A percentile compares a stretch with the other conserved stretches of the same genome.
phyloP scores from a whole-genome alignment of 176 grass and related monocot species.

The Zoysia japonica region DNA sequence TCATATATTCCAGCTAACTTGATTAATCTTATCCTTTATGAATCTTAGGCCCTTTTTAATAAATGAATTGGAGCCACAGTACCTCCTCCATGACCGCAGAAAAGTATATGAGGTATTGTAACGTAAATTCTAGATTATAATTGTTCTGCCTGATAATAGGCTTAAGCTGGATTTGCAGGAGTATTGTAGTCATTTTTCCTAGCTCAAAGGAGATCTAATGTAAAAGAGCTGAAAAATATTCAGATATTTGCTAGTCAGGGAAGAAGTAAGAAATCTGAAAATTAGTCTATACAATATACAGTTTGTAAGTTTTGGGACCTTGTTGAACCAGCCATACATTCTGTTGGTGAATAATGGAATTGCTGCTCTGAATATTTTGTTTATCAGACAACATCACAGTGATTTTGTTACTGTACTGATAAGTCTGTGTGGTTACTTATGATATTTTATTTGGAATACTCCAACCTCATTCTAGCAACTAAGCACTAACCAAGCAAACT shows the following conservation, averaged over 20 bases:
- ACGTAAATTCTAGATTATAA: slow-evolving; percentile 17
- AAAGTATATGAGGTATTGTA: slow-evolving; percentile 94
- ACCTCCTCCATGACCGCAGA: slow-evolving; percentile 93
- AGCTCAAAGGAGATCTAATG: background rate
- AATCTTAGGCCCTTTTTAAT: slow-evolving; percentile 79
- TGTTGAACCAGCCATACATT: background rate
- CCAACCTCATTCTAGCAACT: background rate
- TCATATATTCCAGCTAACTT: slow-evolving; percentile 26
- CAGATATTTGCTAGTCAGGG: background rate
- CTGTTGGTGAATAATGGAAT: background rate
- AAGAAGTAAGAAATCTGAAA: no score
- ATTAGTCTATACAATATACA: background rate
- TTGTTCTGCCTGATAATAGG: background rate
- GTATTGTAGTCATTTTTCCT: slow-evolving; percentile 10
- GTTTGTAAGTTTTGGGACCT: background rate
- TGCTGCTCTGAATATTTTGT: background rate
- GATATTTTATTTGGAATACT: background rate
- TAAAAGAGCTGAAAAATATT: background rate
- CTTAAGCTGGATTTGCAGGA: slow-evolving; percentile 22
- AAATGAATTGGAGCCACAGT: slow-evolving; percentile 91
- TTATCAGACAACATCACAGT: slow-evolving; percentile 3
- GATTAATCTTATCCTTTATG: slow-evolving; percentile 17
- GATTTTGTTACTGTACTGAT: background rate
- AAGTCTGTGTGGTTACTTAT: slow-evolving; percentile 10
- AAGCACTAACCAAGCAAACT: background rate